Conservation (phyloP, 768 basidiomycete genomes). For the Kockovaella imperatae region DNA sequence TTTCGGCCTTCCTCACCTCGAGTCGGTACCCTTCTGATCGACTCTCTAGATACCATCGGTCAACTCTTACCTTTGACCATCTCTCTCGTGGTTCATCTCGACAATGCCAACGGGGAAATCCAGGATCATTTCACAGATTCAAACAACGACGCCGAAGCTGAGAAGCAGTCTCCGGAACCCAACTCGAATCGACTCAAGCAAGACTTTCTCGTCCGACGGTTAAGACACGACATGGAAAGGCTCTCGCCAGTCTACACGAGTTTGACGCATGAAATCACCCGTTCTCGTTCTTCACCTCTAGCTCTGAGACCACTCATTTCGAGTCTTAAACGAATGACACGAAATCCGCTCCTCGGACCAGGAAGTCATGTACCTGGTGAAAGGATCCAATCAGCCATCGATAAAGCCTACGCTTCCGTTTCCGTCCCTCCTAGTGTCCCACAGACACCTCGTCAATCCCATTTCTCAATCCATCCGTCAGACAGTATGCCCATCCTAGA, state of each 20-base stretch:
- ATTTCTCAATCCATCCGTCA: background rate
- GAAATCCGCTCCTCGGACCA: constrained; percentile 33
- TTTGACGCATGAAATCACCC: constrained; percentile 7
- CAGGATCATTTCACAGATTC: background rate
- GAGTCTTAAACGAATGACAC: constrained; percentile 13
- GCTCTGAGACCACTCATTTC: constrained; percentile 11
- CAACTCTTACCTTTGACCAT: constrained; percentile 24
- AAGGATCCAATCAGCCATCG: constrained; percentile 27
- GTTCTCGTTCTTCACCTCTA: background rate
- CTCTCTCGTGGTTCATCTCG: constrained; percentile 6
- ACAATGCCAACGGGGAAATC: background rate
- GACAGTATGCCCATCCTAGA: too few species aligned
- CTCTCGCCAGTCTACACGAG: constrained; percentile 5
- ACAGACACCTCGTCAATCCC: background rate
- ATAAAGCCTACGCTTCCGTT: background rate
- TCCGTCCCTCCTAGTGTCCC: constrained; percentile 1
- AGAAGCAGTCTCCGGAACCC: background rate
- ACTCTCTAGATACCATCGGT: constrained; percentile 7
- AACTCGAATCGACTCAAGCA: background rate
- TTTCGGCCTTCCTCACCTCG: constrained; percentile 12
- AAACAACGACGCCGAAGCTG: background rate
- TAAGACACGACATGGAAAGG: background rate
- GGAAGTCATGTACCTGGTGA: constrained; percentile 34
- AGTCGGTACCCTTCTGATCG: constrained; percentile 13
- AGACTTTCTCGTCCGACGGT: background rate